Conservation (phyloP, 805 yeast species). For the Metschnikowia arizonensis region DNA sequence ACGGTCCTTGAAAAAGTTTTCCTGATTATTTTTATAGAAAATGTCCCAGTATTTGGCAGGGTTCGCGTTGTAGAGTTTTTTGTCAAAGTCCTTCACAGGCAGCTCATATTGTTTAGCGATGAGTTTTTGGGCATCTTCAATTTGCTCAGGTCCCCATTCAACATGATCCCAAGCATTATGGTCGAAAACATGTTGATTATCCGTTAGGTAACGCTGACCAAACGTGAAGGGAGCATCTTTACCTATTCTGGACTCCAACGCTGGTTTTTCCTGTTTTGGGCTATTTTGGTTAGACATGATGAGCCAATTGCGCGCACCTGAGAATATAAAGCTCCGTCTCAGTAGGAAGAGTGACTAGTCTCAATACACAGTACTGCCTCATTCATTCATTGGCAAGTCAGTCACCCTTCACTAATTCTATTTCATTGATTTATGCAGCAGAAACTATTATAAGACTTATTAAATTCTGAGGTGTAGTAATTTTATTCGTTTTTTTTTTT, state of each 20-base stretch:
- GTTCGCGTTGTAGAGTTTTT: constrained; percentile 67
- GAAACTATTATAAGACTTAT: no score
- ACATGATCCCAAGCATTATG: constrained; percentile 98
- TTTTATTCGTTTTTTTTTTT: no score
- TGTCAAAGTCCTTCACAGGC: constrained; percentile 89
- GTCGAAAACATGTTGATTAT: constrained; percentile 78
- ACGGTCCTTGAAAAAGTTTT: constrained; percentile 93
- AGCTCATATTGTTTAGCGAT: constrained; percentile 68
- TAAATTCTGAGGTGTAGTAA: no score
- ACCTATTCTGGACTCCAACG: constrained; percentile 56
- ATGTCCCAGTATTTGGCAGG: constrained; percentile 96
- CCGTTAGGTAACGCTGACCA: constrained; percentile 75
- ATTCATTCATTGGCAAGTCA: no score
- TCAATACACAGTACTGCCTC: no score
- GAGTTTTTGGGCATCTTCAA: constrained; percentile 66
- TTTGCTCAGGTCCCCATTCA: constrained; percentile 93
- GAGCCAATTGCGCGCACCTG: constrained; percentile 1
- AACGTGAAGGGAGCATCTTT: constrained; percentile 88
- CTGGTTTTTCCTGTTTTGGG: constrained; percentile 37
- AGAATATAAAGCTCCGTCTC: no score
- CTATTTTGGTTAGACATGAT: background rate
- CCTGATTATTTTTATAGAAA: constrained; percentile 84
- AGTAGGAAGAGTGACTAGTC: no score
- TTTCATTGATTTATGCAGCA: no score
- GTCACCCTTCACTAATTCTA: no score